Evolutionary conservation across 139 green algal species (phyloP), one percentile per base, ranked within the genome.

Genomic region (Micractinium conductrix): DNA sequence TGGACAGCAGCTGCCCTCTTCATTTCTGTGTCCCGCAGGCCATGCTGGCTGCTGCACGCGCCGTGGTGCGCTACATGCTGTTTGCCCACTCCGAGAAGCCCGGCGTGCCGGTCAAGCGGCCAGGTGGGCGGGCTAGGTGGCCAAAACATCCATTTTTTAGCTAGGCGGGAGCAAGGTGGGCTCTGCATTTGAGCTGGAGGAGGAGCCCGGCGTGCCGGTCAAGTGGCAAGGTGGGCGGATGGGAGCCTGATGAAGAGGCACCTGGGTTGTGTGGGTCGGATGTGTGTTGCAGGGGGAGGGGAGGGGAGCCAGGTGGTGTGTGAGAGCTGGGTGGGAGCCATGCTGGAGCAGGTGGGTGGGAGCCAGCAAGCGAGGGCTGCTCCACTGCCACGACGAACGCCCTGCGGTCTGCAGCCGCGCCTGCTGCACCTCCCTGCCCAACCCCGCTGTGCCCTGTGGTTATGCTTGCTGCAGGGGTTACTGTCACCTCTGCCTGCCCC

Each of bases 31-130:
- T n/a, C n/a, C n/a, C 26, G 12, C 60, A 74, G 60, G 60, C 78
- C 24, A 58, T 83, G 60, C 30, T 63, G 40, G 58, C 55, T 26
- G 78, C 78, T 7, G 44, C 76, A 3, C 75, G 75, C 2, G 75
- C 75, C 0, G 65, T 87, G 44, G 58, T 87, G 38, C 86, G 86
- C 21, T 50, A 87, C 79, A 60, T 87, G 55, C 43, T 89, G 2
- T 89, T 89, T 33, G 7, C 42, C 1, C 74, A 89, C 80, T 75
- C 28, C 74, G 53, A 62, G 10, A 62, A 62, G 53, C 53, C 53
- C 26, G 53, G 53, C 19, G 53, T 62, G 53, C 53, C 53, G 53
- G 53, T 62, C 19, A 62, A 62, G 53, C 53, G 53, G 19, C 24
- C 53, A 62, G 53, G 53, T 62, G 53, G n/a, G n/a, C n/a, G n/a